A percentile compares a stretch with the other conserved stretches of the same genome.
phyloP scores from a whole-genome alignment of 441 rosid genomes.

The Corymbia citriodora region DNA sequence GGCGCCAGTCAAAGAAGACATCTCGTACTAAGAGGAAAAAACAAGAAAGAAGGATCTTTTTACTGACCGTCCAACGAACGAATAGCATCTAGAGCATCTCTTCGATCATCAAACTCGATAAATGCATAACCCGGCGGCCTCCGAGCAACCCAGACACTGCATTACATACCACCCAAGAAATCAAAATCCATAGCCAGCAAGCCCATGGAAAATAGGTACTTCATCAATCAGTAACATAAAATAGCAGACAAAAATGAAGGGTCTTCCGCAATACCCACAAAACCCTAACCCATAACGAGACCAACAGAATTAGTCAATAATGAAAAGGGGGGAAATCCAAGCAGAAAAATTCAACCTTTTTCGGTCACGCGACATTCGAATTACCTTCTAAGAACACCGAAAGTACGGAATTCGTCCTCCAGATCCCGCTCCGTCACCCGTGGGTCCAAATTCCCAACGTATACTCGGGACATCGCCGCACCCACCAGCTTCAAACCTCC shows the following conservation, averaged over 20 bases:
- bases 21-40: background rate
- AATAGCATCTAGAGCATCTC: conserved; percentile 87
- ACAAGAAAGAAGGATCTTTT: background rate
- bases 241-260: background rate
- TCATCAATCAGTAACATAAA: background rate
- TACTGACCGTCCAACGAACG: conserved; percentile 68
- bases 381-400: conserved; percentile 70
- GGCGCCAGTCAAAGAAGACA: background rate
- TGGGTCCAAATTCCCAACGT: conserved; percentile 74
- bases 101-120: conserved; percentile 78
- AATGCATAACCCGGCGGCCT: conserved; percentile 95
- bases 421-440: conserved; percentile 69
- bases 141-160: conserved; percentile 97
- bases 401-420: conserved; percentile 73
- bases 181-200: background rate
- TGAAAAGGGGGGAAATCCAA: background rate
- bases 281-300: background rate
- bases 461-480: conserved; percentile 54
- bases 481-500: conserved; percentile 1
- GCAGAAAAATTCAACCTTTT: background rate
- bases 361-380: background rate
- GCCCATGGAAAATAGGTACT: background rate
- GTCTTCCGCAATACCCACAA: background rate
- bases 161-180: background rate
- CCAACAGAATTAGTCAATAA: background rate